These are phyloP conservation scores for Colletotrichum sp. DNA, from an alignment of 2,329 filamentous ascomycete species.

Conservation along the genomic window DNA sequence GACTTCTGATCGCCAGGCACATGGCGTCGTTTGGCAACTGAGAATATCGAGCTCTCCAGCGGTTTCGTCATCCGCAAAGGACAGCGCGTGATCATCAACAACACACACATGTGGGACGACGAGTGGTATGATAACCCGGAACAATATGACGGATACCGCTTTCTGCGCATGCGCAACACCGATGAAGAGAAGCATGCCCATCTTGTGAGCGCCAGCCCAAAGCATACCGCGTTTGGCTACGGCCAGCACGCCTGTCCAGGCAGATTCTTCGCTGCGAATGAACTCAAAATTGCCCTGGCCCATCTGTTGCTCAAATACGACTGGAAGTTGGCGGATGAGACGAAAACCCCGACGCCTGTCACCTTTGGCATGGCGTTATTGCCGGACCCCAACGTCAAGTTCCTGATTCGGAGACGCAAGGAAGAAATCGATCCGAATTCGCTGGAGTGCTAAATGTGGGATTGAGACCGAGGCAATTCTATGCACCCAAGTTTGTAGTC, in stretches of 20 bases:
- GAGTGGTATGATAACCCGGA: slow-evolving; percentile 21
- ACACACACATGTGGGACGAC: slow-evolving; percentile 21
- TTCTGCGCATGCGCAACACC: slow-evolving; percentile 18
- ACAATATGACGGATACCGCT: slow-evolving; percentile 25
- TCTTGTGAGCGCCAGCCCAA: slow-evolving; percentile 26
- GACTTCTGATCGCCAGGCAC: background rate
- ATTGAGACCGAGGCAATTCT: too few relatives aligned
- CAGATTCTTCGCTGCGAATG: background rate
- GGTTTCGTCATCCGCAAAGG: slow-evolving; percentile 25
- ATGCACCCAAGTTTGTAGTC: too few relatives aligned
- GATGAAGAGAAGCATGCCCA: slow-evolving; percentile 30
- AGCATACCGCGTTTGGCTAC: background rate
- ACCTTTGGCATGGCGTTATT: background rate
- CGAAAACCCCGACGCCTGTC: background rate
- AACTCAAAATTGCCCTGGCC: background rate
- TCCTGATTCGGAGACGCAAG: background rate
- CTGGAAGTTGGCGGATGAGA: slow-evolving; percentile 4
- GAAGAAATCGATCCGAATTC: background rate
- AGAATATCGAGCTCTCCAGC: slow-evolving; percentile 20
- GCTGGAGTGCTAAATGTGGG: background rate
- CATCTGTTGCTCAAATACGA: slow-evolving; percentile 36
- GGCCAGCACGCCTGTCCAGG: background rate
- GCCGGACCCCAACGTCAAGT: background rate
- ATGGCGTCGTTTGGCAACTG: slow-evolving; percentile 6
- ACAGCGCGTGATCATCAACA: slow-evolving; percentile 17